Percentiles rank a stretch among this genome's conserved stretches.
Conservation (phyloP, 1,139 yeast genomes). For the Saccharomycopsis hybrid region DNA sequence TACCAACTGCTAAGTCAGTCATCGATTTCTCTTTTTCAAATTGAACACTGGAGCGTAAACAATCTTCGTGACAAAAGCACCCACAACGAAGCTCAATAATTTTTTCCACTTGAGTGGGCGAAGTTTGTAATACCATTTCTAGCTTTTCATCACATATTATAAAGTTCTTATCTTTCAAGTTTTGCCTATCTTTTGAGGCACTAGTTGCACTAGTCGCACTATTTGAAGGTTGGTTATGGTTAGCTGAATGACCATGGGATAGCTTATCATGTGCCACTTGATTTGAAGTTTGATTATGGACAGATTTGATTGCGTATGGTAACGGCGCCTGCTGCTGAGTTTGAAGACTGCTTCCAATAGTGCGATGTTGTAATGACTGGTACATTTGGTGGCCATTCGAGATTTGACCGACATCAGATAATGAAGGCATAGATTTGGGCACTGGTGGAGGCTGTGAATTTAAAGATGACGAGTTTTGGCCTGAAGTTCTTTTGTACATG, state of each 20-base stretch:
- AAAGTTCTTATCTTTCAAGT: constrained; percentile 8
- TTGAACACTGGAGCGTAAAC: constrained; percentile 12
- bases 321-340: too few species aligned
- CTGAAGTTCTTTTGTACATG: background rate
- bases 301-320: too few species aligned
- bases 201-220: background rate
- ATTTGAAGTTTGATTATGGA: too few species aligned
- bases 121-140: constrained; percentile 12
- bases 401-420: constrained; percentile 3
- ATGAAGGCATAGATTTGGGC: constrained; percentile 5
- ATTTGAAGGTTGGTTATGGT: background rate
- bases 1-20: constrained; percentile 2
- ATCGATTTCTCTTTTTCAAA: constrained; percentile 19
- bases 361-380: too few species aligned
- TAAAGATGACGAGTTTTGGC: background rate
- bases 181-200: background rate
- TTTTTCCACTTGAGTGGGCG: constrained; percentile 14
- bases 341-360: too few species aligned
- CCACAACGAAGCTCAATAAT: constrained; percentile 17
- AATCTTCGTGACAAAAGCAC: constrained; percentile 20
- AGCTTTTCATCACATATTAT: constrained; percentile 15
- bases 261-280: too few species aligned
- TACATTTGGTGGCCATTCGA: too few species aligned
- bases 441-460: background rate
- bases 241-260: background rate